Evolutionary conservation across 2,329 filamentous ascomycete genomes (phyloP).

Genomic region (Coniochaeta prunicola): DNA sequence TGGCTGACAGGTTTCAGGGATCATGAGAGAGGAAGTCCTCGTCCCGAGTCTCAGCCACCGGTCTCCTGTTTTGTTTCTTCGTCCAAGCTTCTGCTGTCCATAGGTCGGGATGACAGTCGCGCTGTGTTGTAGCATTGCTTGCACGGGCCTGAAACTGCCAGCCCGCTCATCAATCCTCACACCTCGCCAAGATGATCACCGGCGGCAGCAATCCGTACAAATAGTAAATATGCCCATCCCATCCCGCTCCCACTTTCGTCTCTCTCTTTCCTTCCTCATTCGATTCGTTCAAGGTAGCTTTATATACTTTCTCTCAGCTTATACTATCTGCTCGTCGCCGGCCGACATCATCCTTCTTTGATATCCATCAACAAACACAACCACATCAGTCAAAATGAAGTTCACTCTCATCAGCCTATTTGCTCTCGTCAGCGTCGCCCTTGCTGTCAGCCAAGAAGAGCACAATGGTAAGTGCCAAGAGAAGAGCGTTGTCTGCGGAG

Average conservation of each 20-base stretch:
- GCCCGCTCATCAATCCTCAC: constrained; percentile 13
- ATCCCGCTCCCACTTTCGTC: constrained; percentile 10
- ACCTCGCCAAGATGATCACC: constrained; percentile 8
- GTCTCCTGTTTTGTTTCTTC: neutral
- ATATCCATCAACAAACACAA: constrained; percentile 3
- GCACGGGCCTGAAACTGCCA: constrained; percentile 1
- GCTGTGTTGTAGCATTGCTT: constrained; percentile 5
- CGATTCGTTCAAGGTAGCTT: constrained; percentile 6
- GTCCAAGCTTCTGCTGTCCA: neutral
- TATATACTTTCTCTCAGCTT: constrained; percentile 15
- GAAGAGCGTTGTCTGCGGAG: neutral
- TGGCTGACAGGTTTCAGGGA: neutral
- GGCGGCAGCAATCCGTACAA: constrained; percentile 14
- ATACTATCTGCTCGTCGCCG: constrained; percentile 39
- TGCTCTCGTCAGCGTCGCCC: constrained; percentile 37
- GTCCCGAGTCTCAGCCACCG: neutral
- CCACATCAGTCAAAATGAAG: constrained; percentile 41
- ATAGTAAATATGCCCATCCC: constrained; percentile 11
- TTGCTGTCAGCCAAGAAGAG: constrained; percentile 27
- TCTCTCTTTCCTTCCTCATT: constrained; percentile 6
- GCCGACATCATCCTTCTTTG: constrained; percentile 28
- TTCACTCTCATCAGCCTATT: constrained; percentile 39
- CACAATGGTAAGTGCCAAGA: constrained; percentile 15
- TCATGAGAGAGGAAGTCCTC: neutral
- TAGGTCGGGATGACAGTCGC: neutral